A percentile compares a stretch with the other conserved stretches of the same genome.
These are phyloP conservation scores for Cladophialophora yegresii DNA, from an alignment of 2,329 filamentous ascomycete genomes.

Conservation along the genomic window DNA sequence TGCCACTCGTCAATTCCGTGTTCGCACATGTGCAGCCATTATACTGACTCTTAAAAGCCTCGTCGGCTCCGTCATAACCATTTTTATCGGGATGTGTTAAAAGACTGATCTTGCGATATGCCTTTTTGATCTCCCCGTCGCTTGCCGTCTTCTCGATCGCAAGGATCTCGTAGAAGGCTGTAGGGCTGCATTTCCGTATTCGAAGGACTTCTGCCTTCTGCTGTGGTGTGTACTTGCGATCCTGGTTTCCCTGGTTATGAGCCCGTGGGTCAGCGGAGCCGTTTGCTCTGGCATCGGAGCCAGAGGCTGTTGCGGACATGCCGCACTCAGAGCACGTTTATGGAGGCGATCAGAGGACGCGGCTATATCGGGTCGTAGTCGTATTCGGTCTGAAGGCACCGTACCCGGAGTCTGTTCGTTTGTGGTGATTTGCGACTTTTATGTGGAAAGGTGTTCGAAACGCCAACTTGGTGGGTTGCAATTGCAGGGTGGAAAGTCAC, in stretches of 20 bases:
- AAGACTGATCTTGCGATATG: conserved; percentile 89
- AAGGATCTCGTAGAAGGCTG: conserved; percentile 94
- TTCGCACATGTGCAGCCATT: background rate
- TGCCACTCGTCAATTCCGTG: conserved; percentile 38
- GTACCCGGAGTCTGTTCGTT: background rate
- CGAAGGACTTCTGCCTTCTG: conserved; percentile 90
- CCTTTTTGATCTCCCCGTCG: conserved; percentile 93
- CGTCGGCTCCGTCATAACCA: conserved; percentile 89
- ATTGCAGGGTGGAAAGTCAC: background rate
- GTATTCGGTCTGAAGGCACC: background rate
- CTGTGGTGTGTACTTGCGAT: conserved; percentile 73
- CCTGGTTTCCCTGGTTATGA: conserved; percentile 55
- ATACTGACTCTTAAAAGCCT: conserved; percentile 84
- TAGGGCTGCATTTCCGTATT: conserved; percentile 79
- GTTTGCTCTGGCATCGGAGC: conserved; percentile 47
- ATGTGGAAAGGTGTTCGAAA: conserved; percentile 29
- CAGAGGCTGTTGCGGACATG: conserved; percentile 50
- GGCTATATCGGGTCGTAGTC: background rate
- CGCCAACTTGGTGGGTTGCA: conserved; percentile 19
- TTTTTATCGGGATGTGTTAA: conserved; percentile 99
- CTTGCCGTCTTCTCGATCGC: conserved; percentile 67
- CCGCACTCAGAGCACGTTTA: conserved; percentile 22
- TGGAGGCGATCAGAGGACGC: background rate
- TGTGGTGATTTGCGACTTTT: conserved; percentile 6
- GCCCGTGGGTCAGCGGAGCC: conserved; percentile 49